phyloP scores from a whole-genome alignment of 768 basidiomycete species.

The Lactifluus volemus region DNA sequence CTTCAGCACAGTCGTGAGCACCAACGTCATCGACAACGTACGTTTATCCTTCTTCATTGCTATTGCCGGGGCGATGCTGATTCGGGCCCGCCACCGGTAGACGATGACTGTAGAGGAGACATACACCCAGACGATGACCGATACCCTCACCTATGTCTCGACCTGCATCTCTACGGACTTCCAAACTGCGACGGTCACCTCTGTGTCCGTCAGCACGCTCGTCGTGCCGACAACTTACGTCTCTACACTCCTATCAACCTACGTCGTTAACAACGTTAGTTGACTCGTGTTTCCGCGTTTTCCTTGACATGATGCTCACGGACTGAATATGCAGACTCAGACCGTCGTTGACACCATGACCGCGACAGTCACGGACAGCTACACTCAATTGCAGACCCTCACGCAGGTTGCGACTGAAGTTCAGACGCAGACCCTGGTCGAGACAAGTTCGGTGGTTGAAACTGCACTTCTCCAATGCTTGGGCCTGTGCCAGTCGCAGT shows the following conservation, averaged over 20 bases:
- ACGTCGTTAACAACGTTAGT: slow-evolving; percentile 48
- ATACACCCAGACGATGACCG: slow-evolving; percentile 30
- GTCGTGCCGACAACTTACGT: slow-evolving; percentile 50
- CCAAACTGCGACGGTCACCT: slow-evolving; percentile 41
- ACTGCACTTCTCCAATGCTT: slow-evolving; percentile 50
- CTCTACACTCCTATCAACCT: slow-evolving; percentile 45
- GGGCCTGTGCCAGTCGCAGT: slow-evolving; percentile 50
- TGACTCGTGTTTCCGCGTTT: not conserved
- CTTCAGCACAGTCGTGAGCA: slow-evolving; percentile 45
- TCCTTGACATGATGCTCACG: not conserved
- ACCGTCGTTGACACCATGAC: slow-evolving; percentile 51
- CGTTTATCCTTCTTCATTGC: slow-evolving; percentile 20
- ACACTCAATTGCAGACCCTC: slow-evolving; percentile 42
- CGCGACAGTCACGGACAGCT: slow-evolving; percentile 40
- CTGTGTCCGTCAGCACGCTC: slow-evolving; percentile 41
- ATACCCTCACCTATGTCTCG: slow-evolving; percentile 28
- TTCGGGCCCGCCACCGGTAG: slow-evolving; percentile 22
- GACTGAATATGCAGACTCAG: slow-evolving; percentile 36
- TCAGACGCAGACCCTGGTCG: slow-evolving; percentile 36
- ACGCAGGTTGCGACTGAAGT: slow-evolving; percentile 26
- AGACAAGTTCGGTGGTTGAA: slow-evolving; percentile 37
- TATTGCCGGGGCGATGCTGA: not conserved
- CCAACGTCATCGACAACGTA: slow-evolving; percentile 51
- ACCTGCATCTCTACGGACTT: slow-evolving; percentile 41
- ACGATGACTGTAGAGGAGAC: slow-evolving; percentile 49